phyloP scores from a whole-genome alignment of 2,329 filamentous ascomycete species.

The Pseudohalonectria lignicola region DNA sequence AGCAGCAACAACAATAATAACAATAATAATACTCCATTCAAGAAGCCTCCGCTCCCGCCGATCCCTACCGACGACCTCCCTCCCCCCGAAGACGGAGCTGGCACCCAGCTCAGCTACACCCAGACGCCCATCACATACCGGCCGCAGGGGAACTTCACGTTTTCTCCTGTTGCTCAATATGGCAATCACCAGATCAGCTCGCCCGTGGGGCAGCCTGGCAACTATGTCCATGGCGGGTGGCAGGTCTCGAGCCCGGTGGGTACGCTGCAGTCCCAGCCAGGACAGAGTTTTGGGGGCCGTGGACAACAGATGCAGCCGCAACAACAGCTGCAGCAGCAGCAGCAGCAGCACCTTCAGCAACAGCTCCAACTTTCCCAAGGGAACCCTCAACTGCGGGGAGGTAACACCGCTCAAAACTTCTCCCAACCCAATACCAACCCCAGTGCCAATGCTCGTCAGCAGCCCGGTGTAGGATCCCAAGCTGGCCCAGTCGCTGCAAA shows the following conservation, averaged over 20 bases:
- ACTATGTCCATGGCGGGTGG: constrained; percentile 1
- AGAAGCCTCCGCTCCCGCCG: constrained; percentile 1
- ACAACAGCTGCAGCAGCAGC: constrained; percentile 5
- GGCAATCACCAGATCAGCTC: constrained; percentile 1
- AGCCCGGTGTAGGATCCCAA: too few species aligned
- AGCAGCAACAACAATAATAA: constrained; percentile 1
- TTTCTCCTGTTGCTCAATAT: not conserved
- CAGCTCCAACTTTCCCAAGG: constrained; percentile 1
- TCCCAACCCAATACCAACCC: too few species aligned
- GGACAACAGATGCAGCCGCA: constrained; percentile 4
- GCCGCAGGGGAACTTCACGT: not conserved
- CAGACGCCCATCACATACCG: constrained; percentile 2
- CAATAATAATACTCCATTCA: not conserved
- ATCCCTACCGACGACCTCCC: constrained; percentile 2
- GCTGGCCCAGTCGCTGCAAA: too few species aligned
- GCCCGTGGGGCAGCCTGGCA: constrained; percentile 2
- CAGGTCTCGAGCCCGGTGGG: not conserved
- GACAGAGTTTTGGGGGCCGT: constrained; percentile 1
- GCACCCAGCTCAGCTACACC: constrained; percentile 3
- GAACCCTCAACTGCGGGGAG: too few species aligned
- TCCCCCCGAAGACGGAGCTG: not conserved
- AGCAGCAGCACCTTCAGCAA: constrained; percentile 5
- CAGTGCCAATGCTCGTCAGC: too few species aligned
- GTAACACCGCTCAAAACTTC: too few species aligned
- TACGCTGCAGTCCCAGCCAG: not conserved